phyloP scores from a whole-genome alignment of 345 rosid species.

The Bruguiera parviflora region DNA sequence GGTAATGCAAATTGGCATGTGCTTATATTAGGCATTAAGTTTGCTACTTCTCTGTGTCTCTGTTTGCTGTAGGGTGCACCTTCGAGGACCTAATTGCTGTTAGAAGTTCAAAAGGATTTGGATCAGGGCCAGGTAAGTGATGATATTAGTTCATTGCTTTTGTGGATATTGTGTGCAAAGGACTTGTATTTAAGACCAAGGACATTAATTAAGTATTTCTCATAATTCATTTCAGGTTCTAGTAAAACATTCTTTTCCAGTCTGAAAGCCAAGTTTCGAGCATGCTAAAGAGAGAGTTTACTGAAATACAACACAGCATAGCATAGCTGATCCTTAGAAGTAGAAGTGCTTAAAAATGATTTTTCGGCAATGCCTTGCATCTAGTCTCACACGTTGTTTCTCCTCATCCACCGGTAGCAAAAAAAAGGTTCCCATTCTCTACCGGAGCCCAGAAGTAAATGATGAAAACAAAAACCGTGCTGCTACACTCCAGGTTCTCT shows the following conservation, averaged over 20 bases:
- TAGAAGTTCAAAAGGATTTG: too few relatives aligned
- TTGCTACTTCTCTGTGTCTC: too few relatives aligned
- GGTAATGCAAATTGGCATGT: too few relatives aligned
- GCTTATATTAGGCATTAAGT: too few relatives aligned
- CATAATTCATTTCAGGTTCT: not conserved
- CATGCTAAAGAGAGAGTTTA: not conserved
- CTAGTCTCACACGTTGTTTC: conserved; percentile 14
- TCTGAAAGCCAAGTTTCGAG: not conserved
- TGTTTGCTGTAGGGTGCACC: too few relatives aligned
- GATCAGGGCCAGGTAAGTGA: too few relatives aligned
- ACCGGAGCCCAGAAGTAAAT: conserved; percentile 38
- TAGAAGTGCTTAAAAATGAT: not conserved
- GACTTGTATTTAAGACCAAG: too few relatives aligned
- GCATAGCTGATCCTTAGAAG: not conserved
- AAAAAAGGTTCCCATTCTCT: conserved; percentile 45
- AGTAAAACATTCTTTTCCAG: not conserved
- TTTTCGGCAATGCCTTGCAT: conserved; percentile 1
- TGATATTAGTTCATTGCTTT: too few relatives aligned
- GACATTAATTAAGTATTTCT: not conserved
- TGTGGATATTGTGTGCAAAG: too few relatives aligned
- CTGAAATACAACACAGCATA: not conserved
- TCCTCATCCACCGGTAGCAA: conserved; percentile 21
- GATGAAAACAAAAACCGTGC: conserved; percentile 20
- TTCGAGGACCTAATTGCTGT: too few relatives aligned
- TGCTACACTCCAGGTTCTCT: conserved; percentile 55